These are phyloP conservation scores for Geotrichum phurueaensis DNA, from an alignment of 1,139 yeast genomes.

Conservation along the genomic window DNA sequence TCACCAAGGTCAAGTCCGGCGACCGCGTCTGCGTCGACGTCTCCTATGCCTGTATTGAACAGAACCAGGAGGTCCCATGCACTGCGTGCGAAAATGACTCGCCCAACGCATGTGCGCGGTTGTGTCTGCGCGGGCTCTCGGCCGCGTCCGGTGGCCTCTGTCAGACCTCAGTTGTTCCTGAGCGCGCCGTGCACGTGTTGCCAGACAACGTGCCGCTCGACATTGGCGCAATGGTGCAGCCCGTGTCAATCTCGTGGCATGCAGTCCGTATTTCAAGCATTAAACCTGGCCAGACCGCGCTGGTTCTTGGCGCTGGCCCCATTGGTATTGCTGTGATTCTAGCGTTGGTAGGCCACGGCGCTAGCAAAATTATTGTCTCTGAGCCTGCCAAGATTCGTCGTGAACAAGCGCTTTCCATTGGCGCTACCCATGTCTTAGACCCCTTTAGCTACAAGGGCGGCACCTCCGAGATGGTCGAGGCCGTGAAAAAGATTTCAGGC, in stretches of 20 bases:
- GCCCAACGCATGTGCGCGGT: conserved; percentile 44
- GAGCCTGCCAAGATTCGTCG: conserved; percentile 57
- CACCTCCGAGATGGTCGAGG: conserved; percentile 29
- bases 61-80: conserved; percentile 32
- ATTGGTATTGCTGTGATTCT: conserved; percentile 41
- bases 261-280: conserved; percentile 46
- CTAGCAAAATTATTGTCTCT: conserved; percentile 49
- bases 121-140: conserved; percentile 45
- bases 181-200: conserved; percentile 32
- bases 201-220: conserved; percentile 47
- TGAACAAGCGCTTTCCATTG: conserved; percentile 46
- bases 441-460: conserved; percentile 30
- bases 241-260: conserved; percentile 56
- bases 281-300: conserved; percentile 40
- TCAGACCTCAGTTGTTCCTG: conserved; percentile 46
- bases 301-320: conserved; percentile 60
- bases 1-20: conserved; percentile 35
- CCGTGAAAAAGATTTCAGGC: conserved; percentile 36
- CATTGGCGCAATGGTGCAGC: conserved; percentile 53
- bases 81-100: conserved; percentile 42
- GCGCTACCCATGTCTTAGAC: conserved; percentile 45
- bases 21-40: conserved; percentile 48
- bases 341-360: conserved; percentile 53
- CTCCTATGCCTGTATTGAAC: conserved; percentile 47
- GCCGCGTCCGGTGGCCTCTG: conserved; percentile 49